Evolutionary conservation across 2,329 filamentous ascomycete species (phyloP).

Genomic region (Botrytis galanthina): DNA sequence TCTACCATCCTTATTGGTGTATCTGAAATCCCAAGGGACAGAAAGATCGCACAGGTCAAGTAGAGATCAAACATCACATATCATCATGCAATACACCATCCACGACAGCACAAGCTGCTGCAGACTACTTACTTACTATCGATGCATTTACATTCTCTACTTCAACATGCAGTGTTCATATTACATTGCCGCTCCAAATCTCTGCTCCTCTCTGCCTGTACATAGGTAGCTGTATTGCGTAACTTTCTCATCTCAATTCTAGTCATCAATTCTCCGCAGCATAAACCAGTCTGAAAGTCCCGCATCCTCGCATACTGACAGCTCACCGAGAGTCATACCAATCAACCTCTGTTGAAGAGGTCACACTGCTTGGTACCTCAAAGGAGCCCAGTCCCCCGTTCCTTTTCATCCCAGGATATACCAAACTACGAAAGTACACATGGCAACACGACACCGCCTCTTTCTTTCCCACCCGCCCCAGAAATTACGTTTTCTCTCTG

Average conservation of each 20-base stretch:
- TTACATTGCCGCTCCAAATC: constrained; percentile 1
- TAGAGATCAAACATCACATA: constrained; percentile 18
- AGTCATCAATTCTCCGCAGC: constrained; percentile 19
- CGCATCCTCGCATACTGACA: constrained; percentile 19
- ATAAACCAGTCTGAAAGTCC: not conserved
- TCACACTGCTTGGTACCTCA: not conserved
- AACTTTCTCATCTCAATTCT: constrained; percentile 19
- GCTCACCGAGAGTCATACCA: constrained; percentile 19
- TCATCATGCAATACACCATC: not conserved
- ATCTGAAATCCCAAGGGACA: not conserved
- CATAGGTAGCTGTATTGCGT: not conserved
- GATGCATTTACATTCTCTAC: not conserved
- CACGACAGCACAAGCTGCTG: constrained; percentile 3
- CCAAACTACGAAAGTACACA: constrained; percentile 1
- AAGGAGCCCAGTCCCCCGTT: not conserved
- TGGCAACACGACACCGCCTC: constrained; percentile 17
- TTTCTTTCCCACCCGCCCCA: constrained; percentile 9
- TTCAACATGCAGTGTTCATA: not conserved
- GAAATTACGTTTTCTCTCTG: constrained; percentile 2
- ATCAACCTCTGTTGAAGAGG: constrained; percentile 2
- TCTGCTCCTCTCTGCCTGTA: not conserved
- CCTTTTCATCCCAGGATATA: constrained; percentile 1
- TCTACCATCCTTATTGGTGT: constrained; percentile 11
- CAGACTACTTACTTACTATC: not conserved
- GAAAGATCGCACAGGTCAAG: constrained; percentile 14